Evolutionary conservation across 129 eudicot species (phyloP).

Genomic region (Arctium lappa): DNA sequence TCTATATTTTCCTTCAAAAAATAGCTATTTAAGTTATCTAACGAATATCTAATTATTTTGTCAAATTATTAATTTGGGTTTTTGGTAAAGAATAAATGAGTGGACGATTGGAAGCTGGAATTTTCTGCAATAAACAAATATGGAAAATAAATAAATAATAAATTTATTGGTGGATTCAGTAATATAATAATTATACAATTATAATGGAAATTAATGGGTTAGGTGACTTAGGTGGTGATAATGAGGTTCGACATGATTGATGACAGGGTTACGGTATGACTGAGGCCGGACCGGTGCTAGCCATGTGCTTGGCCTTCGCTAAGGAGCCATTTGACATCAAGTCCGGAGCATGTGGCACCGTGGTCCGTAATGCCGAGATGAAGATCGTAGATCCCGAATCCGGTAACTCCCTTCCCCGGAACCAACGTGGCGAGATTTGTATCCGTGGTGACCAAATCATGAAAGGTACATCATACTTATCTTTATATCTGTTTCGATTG

Average conservation of each 20-base stretch:
- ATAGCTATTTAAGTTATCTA: background rate
- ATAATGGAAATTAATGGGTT: background rate
- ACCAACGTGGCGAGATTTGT: conserved; percentile 87
- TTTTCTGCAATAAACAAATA: background rate
- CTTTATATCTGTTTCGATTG: background rate
- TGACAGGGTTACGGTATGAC: conserved; percentile 98
- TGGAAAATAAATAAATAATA: background rate
- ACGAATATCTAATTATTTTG: background rate
- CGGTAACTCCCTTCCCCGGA: conserved; percentile 56
- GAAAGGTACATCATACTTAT: conserved; percentile 54
- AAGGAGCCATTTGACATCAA: conserved; percentile 83
- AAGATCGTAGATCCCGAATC: conserved; percentile 83
- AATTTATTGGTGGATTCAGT: background rate
- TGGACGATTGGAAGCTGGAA: background rate
- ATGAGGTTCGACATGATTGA: conserved; percentile 18
- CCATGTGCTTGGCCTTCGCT: conserved; percentile 94
- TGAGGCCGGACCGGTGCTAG: conserved; percentile 94
- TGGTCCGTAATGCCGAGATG: conserved; percentile 92
- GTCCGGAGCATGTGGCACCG: conserved; percentile 96
- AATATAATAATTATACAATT: background rate
- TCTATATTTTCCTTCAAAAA: background rate
- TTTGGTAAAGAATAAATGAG: background rate
- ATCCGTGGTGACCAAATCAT: conserved; percentile 91
- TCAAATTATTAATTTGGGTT: background rate
- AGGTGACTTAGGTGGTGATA: conserved; percentile 13